Percentiles rank a stretch among this genome's conserved stretches.
Evolutionary conservation across 2,329 filamentous ascomycete species (phyloP).

Genomic region (Penicillium aurantiogriseum): DNA sequence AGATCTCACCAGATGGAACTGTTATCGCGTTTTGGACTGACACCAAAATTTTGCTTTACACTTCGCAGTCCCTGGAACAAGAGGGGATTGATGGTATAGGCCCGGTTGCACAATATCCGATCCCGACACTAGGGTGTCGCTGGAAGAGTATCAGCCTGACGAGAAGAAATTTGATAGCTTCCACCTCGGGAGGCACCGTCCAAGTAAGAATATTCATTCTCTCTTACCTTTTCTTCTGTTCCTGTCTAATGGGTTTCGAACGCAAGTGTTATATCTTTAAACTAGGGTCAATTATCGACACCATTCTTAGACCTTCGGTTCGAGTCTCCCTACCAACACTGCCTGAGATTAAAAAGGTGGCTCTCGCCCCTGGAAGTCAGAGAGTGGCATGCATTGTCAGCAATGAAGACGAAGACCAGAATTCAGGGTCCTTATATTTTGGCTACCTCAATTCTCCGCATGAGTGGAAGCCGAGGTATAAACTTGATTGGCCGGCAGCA

Average conservation of each 20-base stretch:
- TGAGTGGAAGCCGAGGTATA: neutral
- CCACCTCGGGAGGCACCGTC: neutral
- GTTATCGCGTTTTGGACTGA: neutral
- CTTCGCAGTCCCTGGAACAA: neutral
- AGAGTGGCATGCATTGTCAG: neutral
- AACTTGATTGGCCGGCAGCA: neutral
- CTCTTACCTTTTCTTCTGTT: neutral
- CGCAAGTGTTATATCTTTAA: neutral
- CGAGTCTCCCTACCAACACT: neutral
- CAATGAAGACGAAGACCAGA: neutral
- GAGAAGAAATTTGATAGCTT: neutral
- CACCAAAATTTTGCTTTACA: neutral
- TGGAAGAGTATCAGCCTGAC: neutral
- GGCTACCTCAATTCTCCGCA: neutral
- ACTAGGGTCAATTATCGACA: neutral
- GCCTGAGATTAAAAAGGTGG: neutral
- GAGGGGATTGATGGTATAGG: too few species aligned
- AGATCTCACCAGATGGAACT: neutral
- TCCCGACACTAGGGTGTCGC: neutral
- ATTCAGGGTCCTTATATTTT: neutral
- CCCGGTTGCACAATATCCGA: neutral
- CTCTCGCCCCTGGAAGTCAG: neutral
- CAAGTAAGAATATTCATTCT: neutral
- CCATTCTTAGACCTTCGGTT: neutral
- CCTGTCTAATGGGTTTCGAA: neutral